These are phyloP conservation scores for Yamadazyma dushanensis DNA, from an alignment of 1,139 yeast species.

Conservation along the genomic window DNA sequence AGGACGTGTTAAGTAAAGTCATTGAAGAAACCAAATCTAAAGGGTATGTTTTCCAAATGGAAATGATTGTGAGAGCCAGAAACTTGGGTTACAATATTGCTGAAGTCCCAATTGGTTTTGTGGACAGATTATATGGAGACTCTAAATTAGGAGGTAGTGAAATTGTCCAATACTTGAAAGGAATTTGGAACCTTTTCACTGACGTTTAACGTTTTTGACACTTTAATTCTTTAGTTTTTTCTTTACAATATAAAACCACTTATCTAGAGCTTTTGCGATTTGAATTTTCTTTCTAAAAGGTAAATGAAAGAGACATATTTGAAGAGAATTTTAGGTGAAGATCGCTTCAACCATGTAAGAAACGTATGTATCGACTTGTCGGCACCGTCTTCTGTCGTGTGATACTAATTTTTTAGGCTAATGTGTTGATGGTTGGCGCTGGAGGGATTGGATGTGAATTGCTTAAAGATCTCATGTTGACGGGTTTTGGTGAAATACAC, in stretches of 20 bases:
- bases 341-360: conserved; percentile 30
- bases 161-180: conserved; percentile 74
- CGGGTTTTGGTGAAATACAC: conserved; percentile 88
- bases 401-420: conserved; percentile 27
- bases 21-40: conserved; percentile 71
- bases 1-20: conserved; percentile 64
- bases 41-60: conserved; percentile 89
- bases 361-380: conserved; percentile 9
- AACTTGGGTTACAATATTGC: conserved; percentile 70
- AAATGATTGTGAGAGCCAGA: conserved; percentile 84
- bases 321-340: conserved; percentile 44
- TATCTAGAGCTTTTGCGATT: not conserved
- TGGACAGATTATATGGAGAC: conserved; percentile 80
- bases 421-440: conserved; percentile 89
- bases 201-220: conserved; percentile 40
- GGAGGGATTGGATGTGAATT: conserved; percentile 99
- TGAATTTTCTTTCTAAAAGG: not conserved
- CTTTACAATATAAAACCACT: not conserved
- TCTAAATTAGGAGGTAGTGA: conserved; percentile 82
- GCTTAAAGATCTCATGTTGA: conserved; percentile 76
- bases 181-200: conserved; percentile 69
- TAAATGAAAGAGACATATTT: conserved; percentile 41
- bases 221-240: not conserved
- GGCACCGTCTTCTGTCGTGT: not conserved
- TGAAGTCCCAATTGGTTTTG: conserved; percentile 79